phyloP scores from a whole-genome alignment of 2,329 filamentous ascomycete species.

The Colletotrichum kahawae region DNA sequence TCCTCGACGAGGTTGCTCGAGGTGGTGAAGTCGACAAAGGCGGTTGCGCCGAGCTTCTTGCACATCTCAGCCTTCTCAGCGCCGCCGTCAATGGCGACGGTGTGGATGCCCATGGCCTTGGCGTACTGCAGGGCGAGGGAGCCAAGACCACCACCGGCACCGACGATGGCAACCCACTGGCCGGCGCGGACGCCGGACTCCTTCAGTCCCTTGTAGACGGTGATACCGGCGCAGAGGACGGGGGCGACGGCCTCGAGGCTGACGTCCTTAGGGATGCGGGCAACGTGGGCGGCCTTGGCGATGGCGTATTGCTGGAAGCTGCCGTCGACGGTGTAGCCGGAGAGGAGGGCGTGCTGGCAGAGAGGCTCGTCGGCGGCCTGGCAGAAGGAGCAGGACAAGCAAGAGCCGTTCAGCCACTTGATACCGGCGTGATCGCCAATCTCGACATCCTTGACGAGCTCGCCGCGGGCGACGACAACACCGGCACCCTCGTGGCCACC shows the following conservation, averaged over 20 bases:
- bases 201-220: conserved; percentile 91
- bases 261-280: conserved; percentile 78
- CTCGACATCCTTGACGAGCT: conserved; percentile 77
- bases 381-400: conserved; percentile 84
- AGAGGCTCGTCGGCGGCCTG: conserved; percentile 81
- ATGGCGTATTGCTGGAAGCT: conserved; percentile 86
- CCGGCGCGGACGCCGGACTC: conserved; percentile 78
- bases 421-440: conserved; percentile 87
- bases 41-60: conserved; percentile 70
- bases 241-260: conserved; percentile 79
- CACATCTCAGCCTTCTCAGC: conserved; percentile 79
- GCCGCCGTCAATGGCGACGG: conserved; percentile 83
- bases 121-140: conserved; percentile 85
- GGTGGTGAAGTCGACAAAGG: conserved; percentile 81
- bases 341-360: conserved; percentile 76
- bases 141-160: conserved; percentile 84
- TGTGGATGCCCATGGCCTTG: conserved; percentile 83
- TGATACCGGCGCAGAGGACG: conserved; percentile 84
- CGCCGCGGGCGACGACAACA: conserved; percentile 79
- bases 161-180: conserved; percentile 82
- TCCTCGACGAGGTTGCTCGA: conserved; percentile 81
- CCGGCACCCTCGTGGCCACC: conserved; percentile 84
- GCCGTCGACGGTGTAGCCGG: conserved; percentile 92
- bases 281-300: conserved; percentile 84
- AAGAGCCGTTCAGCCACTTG: conserved; percentile 93